Conservation (phyloP, 2,329 filamentous ascomycete genomes). For the Penicillium sp. region DNA sequence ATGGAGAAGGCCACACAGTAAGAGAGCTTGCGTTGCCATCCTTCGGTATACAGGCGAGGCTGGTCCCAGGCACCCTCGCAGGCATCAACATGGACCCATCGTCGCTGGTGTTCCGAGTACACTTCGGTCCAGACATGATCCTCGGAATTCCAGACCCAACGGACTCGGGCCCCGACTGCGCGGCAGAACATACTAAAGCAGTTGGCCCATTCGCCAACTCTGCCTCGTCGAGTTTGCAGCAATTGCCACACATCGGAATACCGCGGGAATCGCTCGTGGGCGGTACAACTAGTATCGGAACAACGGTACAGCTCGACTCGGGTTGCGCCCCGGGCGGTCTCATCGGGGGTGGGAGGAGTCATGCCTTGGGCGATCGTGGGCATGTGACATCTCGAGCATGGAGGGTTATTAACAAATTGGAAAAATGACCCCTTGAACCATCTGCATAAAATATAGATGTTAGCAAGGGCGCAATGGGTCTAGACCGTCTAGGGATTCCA, state of each 20-base stretch:
- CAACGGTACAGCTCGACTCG: slow-evolving; percentile 90
- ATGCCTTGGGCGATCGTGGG: slow-evolving; percentile 81
- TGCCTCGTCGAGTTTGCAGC: slow-evolving; percentile 79
- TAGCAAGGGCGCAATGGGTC: slow-evolving; percentile 12
- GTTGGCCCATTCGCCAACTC: slow-evolving; percentile 95
- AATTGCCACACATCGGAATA: slow-evolving; percentile 95
- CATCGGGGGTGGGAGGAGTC: slow-evolving; percentile 82
- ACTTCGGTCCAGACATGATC: slow-evolving; percentile 98
- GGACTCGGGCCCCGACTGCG: slow-evolving; percentile 82
- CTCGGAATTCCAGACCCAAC: slow-evolving; percentile 98
- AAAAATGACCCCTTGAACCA: slow-evolving; percentile 98
- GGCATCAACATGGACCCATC: slow-evolving; percentile 95
- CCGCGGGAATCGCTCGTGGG: slow-evolving; percentile 85
- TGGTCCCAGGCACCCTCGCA: slow-evolving; percentile 97
- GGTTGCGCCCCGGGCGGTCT: slow-evolving; percentile 81
- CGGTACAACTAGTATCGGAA: slow-evolving; percentile 70
- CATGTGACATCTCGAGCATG: slow-evolving; percentile 76
- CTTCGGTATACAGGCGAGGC: slow-evolving; percentile 85
- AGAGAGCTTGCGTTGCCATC: slow-evolving; percentile 94
- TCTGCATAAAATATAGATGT: slow-evolving; percentile 44
- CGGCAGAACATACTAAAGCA: slow-evolving; percentile 98
- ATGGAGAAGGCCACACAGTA: slow-evolving; percentile 97
- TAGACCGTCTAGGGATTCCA: slow-evolving; percentile 10
- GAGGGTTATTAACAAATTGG: slow-evolving; percentile 93
- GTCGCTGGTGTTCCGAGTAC: slow-evolving; percentile 87